Percentiles rank a stretch among this genome's conserved stretches.
Conservation (phyloP, 2,329 filamentous ascomycete genomes). For the Scedosporium dehoogii region DNA sequence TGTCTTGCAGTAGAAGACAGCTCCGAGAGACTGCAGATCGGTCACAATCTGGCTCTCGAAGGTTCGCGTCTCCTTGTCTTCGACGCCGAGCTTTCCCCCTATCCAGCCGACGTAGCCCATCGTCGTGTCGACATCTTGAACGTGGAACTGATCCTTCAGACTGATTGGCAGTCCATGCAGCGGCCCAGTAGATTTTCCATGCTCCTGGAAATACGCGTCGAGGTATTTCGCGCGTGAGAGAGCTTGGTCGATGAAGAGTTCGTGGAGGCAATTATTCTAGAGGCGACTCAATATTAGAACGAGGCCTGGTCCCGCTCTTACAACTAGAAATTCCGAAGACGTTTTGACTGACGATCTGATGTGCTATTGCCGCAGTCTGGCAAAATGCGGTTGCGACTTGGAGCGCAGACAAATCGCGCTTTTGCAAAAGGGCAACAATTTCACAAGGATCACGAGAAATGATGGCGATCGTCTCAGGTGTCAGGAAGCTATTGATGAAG, state of each 20-base stretch:
- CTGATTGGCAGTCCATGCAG: conserved; percentile 52
- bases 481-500: conserved; percentile 14
- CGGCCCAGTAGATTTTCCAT: conserved; percentile 39
- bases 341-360: conserved; percentile 37
- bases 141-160: conserved; percentile 33
- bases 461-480: conserved; percentile 4
- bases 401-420: conserved; percentile 13
- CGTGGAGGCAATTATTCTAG: conserved; percentile 34
- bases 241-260: conserved; percentile 37
- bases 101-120: conserved; percentile 26
- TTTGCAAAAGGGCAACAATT: not conserved
- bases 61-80: not conserved
- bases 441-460: conserved; percentile 8
- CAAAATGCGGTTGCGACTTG: conserved; percentile 42
- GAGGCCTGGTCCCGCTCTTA: not conserved
- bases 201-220: conserved; percentile 31
- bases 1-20: conserved; percentile 16
- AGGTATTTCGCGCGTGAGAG: conserved; percentile 33
- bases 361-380: conserved; percentile 38
- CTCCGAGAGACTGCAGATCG: conserved; percentile 13
- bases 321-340: no score
- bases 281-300: not conserved
- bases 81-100: conserved; percentile 3
- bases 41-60: conserved; percentile 12
- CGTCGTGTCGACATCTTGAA: conserved; percentile 24